Base-by-base conservation (phyloP, 75 land plant genomes). In the Picea sitchensis region DNA sequence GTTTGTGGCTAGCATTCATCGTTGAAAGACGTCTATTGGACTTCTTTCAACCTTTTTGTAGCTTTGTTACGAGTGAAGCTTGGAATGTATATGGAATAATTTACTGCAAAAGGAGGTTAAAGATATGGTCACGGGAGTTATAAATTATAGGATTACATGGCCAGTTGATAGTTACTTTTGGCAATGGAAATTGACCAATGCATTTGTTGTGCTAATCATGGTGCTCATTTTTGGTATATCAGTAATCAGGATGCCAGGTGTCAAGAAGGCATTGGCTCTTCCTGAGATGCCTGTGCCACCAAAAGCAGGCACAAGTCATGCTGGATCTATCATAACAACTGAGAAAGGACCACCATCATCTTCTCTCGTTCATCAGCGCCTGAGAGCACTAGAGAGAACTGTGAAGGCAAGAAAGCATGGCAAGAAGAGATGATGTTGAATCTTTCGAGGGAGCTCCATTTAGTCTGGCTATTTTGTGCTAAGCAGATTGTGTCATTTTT, bases 401-500 rank as follows among this genome's bases (percentile, higher is more conserved):
- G 44, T 36, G 0, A 68, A 68, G 73, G 41, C 41, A 18, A 68
- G 18, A 68, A 68, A 44, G 47, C 73, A 36, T 68, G 2, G n/a
- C 5, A 68, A 38, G 73, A 68, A 68, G 47, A 68, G 73, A 44
- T 68, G 51, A 68, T 34, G 6, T 68, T 65, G 68, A 34, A 68
- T 14, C 73, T 18, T 44, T 5, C 7, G 32, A 68, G 17, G 44
- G 73, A 20, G 38, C 5, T 2, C 36, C 73, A 36, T 68, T 68
- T 18, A 1, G 2, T 38, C 7, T 36, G 9, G 47, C 18, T 13
- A 36, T 15, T 18, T 36, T 4, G 11, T 5, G 5, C 54, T 7
- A 44, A 17, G 47, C 41, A 38, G 73, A 68, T 18, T 36, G 0
- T 36, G 73, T 17, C 73, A 18, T 38, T 36, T 68, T 68, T 36